These are phyloP conservation scores for Xylaria curta DNA, from an alignment of 495 filamentous ascomycete species.

Conservation along the genomic window DNA sequence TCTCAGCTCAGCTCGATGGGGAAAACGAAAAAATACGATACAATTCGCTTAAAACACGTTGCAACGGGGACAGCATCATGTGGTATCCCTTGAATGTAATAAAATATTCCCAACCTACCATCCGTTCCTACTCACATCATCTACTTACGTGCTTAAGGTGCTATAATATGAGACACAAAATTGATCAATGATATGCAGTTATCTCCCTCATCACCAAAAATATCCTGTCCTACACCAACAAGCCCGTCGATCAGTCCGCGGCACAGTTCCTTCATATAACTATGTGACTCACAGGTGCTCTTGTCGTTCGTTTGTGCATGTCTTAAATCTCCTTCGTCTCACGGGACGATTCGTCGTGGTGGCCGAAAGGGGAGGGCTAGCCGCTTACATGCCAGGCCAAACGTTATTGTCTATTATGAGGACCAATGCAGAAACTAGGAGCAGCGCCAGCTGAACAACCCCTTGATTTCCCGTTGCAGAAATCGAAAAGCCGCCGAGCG, in stretches of 20 bases:
- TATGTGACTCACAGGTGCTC: background rate
- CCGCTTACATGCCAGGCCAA: background rate
- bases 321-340: background rate
- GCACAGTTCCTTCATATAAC: background rate
- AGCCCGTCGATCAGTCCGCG: background rate
- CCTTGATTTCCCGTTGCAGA: background rate
- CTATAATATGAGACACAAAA: background rate
- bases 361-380: conserved; percentile 2
- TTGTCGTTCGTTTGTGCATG: background rate
- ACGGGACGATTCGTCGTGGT: background rate
- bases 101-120: background rate
- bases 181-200: background rate
- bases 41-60: background rate
- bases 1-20: background rate
- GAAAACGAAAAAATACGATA: background rate
- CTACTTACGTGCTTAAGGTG: background rate
- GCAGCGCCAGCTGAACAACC: background rate
- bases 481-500: background rate
- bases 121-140: background rate
- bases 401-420: too few species aligned
- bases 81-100: background rate
- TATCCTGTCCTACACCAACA: background rate
- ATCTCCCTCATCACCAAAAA: background rate
- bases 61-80: background rate
- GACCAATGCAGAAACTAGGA: background rate